These are phyloP conservation scores for Pleurostoma richardsiae DNA, from an alignment of 2,329 filamentous ascomycete genomes.

Conservation along the genomic window DNA sequence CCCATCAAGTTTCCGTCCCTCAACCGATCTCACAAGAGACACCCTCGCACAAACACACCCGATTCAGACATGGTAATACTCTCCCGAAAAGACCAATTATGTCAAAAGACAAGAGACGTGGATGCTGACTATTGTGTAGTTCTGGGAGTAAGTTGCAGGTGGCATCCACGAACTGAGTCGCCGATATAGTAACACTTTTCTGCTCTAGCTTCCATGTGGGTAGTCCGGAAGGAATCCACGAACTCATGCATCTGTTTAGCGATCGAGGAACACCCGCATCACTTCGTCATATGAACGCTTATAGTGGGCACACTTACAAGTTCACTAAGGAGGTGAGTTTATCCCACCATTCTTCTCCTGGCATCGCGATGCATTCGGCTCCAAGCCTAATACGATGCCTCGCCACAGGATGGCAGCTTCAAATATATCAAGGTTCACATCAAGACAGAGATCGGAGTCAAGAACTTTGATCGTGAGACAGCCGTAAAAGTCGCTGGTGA, in stretches of 20 bases:
- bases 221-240: conserved; percentile 44
- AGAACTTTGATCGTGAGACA: conserved; percentile 1
- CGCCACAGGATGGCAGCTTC: conserved; percentile 7
- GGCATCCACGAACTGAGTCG: not conserved
- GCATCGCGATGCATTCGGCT: not conserved
- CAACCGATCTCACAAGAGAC: conserved; percentile 37
- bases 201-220: conserved; percentile 22
- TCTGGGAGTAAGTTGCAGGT: conserved; percentile 22
- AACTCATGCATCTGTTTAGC: conserved; percentile 46
- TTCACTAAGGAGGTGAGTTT: conserved; percentile 26
- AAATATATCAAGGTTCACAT: conserved; percentile 9
- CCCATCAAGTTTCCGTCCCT: conserved; percentile 41
- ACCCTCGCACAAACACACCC: conserved; percentile 33
- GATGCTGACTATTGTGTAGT: conserved; percentile 6
- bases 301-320: conserved; percentile 42
- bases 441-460: conserved; percentile 6
- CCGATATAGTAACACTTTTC: not conserved
- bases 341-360: conserved; percentile 7
- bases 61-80: conserved; percentile 40
- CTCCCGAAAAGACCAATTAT: not conserved
- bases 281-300: conserved; percentile 38
- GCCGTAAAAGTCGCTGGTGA: conserved; percentile 3
- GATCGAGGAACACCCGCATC: conserved; percentile 43
- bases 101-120: not conserved
- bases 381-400: not conserved